Evolutionary conservation across 768 basidiomycete species (phyloP), one percentile per base, ranked within the genome.

Genomic region (Mycena belliarum): DNA sequence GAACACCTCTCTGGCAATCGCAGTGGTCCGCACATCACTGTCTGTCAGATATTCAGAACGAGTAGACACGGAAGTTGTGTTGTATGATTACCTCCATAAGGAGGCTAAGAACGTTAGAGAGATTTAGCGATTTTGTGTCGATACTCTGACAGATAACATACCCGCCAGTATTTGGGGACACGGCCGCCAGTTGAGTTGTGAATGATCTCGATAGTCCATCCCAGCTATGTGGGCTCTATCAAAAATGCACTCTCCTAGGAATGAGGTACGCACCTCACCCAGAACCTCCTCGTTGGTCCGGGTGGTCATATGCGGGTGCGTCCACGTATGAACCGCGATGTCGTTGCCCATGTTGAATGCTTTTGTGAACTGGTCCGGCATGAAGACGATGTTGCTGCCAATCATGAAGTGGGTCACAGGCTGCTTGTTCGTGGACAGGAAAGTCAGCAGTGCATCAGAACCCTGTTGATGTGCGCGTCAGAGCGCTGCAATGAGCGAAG

Each of bases 401-500:
- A 97, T 95, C 77, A 94, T 83, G 72, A 95, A 96, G 69, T 95
- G 93, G 7, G 94, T 95, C 9, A 85, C 87, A n/a, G 70, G 79
- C 54, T 85, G 72, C 57, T 87, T 83, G 52, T 95, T 80, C 18
- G 75, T 49, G 52, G 76, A 61, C 46, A 97, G 76, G 71, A 93
- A 95, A 5, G 80, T 64, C 65, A 90, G 82, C 20, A 97, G 80
- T 11, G 61, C 55, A 1, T 66, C 63, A 11, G 81, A 80, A 14
- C 72, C 54, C 81, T 82, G n/a, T 4, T 6, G 6, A 9, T n/a
- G n/a, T n/a, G 21, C 11, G 2, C 20, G 28, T 45, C 20, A 50
- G 9, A 5, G 21, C 29, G 21, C 21, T 8, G 12, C 42, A 45
- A 8, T 15, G 20, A n/a, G 6, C 18, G 2, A n/a, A 25, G 12